Percentiles rank a stretch among this genome's conserved stretches.
phyloP scores from a whole-genome alignment of 1,284 basidiomycete genomes.

The Cutaneotrichosporon sp. region DNA sequence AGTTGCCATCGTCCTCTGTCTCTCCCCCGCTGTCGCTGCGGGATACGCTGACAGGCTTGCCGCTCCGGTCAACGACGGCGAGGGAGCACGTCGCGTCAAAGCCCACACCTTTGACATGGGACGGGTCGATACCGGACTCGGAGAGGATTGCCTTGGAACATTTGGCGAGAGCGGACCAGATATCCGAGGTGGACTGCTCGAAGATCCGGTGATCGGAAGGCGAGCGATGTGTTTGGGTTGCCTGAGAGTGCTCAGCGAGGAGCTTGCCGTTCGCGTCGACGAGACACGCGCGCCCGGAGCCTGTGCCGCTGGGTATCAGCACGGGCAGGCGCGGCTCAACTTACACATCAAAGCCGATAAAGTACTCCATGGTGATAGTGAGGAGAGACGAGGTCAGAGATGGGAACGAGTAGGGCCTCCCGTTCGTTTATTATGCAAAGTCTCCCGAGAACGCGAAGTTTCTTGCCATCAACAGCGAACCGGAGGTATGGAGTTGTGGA shows the following conservation, averaged over 20 bases:
- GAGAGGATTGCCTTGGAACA: conserved; percentile 67
- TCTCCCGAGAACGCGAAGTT: too few relatives aligned
- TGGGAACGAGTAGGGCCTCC: not conserved
- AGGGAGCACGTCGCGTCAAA: conserved; percentile 98
- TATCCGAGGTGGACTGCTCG: conserved; percentile 68
- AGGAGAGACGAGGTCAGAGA: not conserved
- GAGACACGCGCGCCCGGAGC: conserved; percentile 84
- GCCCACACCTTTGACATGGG: conserved; percentile 77
- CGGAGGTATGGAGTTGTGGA: too few relatives aligned
- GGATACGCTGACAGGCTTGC: conserved; percentile 74
- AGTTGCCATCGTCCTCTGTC: conserved; percentile 31
- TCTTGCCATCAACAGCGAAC: too few relatives aligned
- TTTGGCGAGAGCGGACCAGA: conserved; percentile 74
- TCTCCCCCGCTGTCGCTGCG: conserved; percentile 49
- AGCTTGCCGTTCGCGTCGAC: conserved; percentile 71
- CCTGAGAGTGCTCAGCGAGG: conserved; percentile 61
- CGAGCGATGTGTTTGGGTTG: conserved; percentile 80
- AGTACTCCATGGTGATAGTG: conserved; percentile 44
- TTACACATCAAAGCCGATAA: conserved; percentile 58
- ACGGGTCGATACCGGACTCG: conserved; percentile 58
- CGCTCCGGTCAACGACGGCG: conserved; percentile 72
- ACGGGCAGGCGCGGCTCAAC: conserved; percentile 15
- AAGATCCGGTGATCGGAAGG: conserved; percentile 83
- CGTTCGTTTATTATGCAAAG: not conserved
- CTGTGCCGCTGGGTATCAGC: conserved; percentile 63